A percentile compares a stretch with the other conserved stretches of the same genome.
phyloP scores from a whole-genome alignment of 176 grass and related monocot genomes.

The Sorghum bicolor region DNA sequence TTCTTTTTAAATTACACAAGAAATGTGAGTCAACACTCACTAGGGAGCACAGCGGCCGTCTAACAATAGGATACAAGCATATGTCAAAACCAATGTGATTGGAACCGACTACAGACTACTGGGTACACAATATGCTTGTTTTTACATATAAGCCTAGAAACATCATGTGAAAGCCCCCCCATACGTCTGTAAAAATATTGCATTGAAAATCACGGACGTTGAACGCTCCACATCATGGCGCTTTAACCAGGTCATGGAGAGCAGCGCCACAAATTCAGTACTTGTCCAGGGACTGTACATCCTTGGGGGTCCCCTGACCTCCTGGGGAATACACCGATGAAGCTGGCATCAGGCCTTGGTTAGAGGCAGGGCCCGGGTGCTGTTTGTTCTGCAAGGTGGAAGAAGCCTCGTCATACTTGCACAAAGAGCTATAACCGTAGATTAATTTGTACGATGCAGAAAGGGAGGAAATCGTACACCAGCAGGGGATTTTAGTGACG shows the following conservation, averaged over 20 bases:
- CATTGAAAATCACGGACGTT: slow-evolving; percentile 6
- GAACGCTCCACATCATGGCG: background rate
- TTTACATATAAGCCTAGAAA: background rate
- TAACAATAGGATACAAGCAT: slow-evolving; percentile 21
- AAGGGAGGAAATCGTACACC: slow-evolving; percentile 26
- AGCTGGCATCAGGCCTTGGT: slow-evolving; percentile 13
- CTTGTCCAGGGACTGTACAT: slow-evolving; percentile 12
- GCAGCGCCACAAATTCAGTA: background rate
- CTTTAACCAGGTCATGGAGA: background rate
- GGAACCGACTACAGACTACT: slow-evolving; percentile 6
- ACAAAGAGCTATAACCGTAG: background rate
- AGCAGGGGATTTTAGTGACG: slow-evolving; percentile 36
- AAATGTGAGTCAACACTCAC: background rate
- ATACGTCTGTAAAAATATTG: background rate
- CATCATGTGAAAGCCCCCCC: background rate
- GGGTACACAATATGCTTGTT: background rate
- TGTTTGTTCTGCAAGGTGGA: slow-evolving; percentile 37
- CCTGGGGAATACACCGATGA: slow-evolving; percentile 23
- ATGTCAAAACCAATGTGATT: slow-evolving; percentile 32
- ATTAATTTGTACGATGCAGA: background rate
- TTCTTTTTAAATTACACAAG: slow-evolving; percentile 22
- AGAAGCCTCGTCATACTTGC: background rate
- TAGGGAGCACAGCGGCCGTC: background rate
- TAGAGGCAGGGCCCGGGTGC: slow-evolving; percentile 22
- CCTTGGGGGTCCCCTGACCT: background rate